A percentile compares a stretch with the other conserved stretches of the same genome.
These are phyloP conservation scores for Globisporangium radiosum DNA, from an alignment of 352 stramenopile species.

Conservation along the genomic window DNA sequence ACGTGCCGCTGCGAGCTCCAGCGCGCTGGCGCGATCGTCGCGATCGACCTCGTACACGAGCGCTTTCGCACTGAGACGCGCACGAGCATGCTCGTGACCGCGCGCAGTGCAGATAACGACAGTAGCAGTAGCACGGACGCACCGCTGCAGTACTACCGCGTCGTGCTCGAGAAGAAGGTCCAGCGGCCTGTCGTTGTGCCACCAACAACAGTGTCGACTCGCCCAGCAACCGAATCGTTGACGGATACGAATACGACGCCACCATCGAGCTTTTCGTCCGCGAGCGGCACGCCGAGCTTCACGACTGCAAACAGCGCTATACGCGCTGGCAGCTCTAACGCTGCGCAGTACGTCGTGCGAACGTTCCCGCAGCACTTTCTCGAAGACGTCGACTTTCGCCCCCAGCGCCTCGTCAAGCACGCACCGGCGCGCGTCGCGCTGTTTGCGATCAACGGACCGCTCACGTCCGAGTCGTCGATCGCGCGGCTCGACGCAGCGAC, in stretches of 20 bases:
- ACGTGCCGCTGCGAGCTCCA: conserved; percentile 78
- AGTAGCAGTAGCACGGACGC: background rate
- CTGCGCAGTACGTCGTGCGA: conserved; percentile 48
- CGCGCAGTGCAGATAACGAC: conserved; percentile 30
- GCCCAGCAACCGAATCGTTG: conserved; percentile 4
- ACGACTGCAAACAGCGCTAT: conserved; percentile 5
- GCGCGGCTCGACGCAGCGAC: conserved; percentile 55
- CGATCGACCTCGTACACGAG: conserved; percentile 74
- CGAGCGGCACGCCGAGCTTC: conserved; percentile 12
- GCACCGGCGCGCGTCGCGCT: conserved; percentile 39
- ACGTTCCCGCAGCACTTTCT: conserved; percentile 84
- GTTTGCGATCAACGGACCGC: conserved; percentile 67
- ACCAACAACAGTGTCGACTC: background rate
- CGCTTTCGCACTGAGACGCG: conserved; percentile 67
- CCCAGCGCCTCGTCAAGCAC: conserved; percentile 81
- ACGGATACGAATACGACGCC: background rate
- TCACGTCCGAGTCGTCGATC: conserved; percentile 67
- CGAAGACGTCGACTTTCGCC: conserved; percentile 79
- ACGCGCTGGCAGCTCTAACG: background rate
- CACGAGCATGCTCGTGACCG: conserved; percentile 83
- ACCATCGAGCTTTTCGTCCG: conserved; percentile 5
- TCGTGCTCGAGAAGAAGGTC: conserved; percentile 79
- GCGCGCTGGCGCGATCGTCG: conserved; percentile 49
- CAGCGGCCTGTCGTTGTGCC: conserved; percentile 12
- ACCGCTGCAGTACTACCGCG: conserved; percentile 57